These are phyloP conservation scores for Panellus pusillus DNA, from an alignment of 768 basidiomycete genomes.

Conservation along the genomic window DNA sequence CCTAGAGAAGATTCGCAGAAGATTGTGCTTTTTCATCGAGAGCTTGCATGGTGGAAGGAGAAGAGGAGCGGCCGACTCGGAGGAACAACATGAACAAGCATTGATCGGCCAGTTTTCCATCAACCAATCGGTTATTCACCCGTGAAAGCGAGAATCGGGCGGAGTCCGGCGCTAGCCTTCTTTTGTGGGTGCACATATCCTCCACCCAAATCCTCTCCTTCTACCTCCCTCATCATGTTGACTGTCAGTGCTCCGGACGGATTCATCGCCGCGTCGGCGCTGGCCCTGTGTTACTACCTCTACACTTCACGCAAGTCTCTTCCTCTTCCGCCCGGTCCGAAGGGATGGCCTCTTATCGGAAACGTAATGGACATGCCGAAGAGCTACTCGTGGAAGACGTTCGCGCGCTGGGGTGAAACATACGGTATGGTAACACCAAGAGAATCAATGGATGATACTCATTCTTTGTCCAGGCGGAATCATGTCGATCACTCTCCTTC, in stretches of 20 bases:
- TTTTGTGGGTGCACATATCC: too few species aligned
- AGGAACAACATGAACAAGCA: too few species aligned
- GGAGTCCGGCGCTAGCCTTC: too few species aligned
- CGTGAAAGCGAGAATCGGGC: too few species aligned
- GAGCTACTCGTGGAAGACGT: constrained; percentile 11
- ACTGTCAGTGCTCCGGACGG: constrained; percentile 3
- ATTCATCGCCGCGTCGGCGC: neutral
- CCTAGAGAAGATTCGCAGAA: too few species aligned
- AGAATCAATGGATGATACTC: neutral
- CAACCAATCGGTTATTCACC: too few species aligned
- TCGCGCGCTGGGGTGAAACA: constrained; percentile 13
- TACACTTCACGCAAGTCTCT: neutral
- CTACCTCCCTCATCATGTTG: constrained; percentile 1
- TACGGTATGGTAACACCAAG: neutral
- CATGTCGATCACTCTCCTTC: constrained; percentile 19
- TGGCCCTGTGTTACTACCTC: constrained; percentile 5
- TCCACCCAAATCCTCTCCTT: too few species aligned
- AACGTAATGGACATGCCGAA: constrained; percentile 11
- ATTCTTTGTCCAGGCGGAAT: constrained; percentile 10
- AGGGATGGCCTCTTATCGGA: constrained; percentile 11
- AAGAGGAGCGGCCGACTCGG: too few species aligned
- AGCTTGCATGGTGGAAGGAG: too few species aligned
- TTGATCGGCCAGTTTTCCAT: too few species aligned
- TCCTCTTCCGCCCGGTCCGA: constrained; percentile 11
- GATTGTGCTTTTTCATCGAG: too few species aligned